phyloP scores from a whole-genome alignment of 192 early-diverging fungal genomes.

The Backusella sp. region DNA sequence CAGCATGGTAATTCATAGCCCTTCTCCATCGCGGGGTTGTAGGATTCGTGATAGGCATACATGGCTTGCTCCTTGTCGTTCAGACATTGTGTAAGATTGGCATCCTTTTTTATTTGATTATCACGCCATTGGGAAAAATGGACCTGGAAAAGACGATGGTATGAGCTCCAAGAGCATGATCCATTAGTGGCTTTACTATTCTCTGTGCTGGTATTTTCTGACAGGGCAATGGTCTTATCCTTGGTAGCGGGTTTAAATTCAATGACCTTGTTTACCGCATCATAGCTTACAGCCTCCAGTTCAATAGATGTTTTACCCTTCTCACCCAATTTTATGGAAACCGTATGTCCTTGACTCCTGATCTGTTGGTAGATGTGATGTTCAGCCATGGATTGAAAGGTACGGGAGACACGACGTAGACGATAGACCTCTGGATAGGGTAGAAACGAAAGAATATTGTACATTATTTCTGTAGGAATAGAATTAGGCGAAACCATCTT shows the following conservation, averaged over 20 bases:
- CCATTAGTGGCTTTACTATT: background rate
- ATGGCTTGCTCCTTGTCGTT: conserved; percentile 14
- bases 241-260: conserved; percentile 21
- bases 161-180: background rate
- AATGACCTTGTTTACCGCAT: conserved; percentile 20
- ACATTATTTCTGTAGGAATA: conserved; percentile 24
- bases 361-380: conserved; percentile 14
- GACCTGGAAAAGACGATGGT: conserved; percentile 16
- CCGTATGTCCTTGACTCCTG: background rate
- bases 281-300: conserved; percentile 15
- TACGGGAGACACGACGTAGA: conserved; percentile 11
- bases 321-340: conserved; percentile 18
- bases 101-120: background rate
- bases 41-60: conserved; percentile 17
- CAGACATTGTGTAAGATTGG: background rate
- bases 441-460: conserved; percentile 21
- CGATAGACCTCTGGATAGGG: conserved; percentile 20
- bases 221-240: background rate
- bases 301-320: background rate
- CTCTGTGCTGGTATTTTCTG: background rate
- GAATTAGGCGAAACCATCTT: background rate
- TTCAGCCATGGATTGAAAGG: conserved; percentile 8
- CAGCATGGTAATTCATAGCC: conserved; percentile 20
- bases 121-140: conserved; percentile 24
- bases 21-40: conserved; percentile 27